Evolutionary conservation across 495 filamentous ascomycete genomes (phyloP), one percentile per base, ranked within the genome.

Genomic region (Melanomma pulvis-pyrius): DNA sequence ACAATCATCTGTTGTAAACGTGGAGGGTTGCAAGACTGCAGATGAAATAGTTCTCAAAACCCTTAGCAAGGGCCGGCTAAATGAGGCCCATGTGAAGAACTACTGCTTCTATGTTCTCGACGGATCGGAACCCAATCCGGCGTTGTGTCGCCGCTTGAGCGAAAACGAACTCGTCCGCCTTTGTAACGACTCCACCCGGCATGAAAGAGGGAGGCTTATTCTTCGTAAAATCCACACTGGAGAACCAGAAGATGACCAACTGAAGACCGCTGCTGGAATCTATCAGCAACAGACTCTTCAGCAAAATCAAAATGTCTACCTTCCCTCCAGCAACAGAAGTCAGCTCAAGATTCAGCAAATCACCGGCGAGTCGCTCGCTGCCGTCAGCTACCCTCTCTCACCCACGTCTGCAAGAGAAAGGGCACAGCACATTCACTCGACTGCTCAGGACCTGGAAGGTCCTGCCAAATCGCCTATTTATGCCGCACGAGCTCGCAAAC

Each of bases 41-140:
- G 94, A 98, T 67, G 92, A 97, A 60, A 88, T 99, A 56, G 90
- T 97, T 76, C 81, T 90, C 26, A 87, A 87, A 61, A 93, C 93
- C 1, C 77, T 97, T 24, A 88, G 86, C 68, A 98, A 98, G 73
- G 88, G 96, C 61, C 82, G 80, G 32, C 73, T 80, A 28, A 74
- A 72, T 39, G 82, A 80, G 63, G 72, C 74, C 15, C 79, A 81
- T 48, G 73, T 78, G 56, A 78, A 77, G 59, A 79, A 71, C 58
- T 79, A 81, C 60, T 80, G 77, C 72, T 80, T 81, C 73, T 81
- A 79, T 50, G 72, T 81, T 22, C 79, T 97, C 66, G 88, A 90
- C 74, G 92, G 92, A 51, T 77, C 89, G n/a, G 91, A 96, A 21
- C 87, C 92, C 6, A 88, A 92, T 71, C 87, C 90, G 58, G 83